These are phyloP conservation scores for Fistulifera pelliculosa DNA, from an alignment of 108 stramenopile genomes.

Conservation along the genomic window DNA sequence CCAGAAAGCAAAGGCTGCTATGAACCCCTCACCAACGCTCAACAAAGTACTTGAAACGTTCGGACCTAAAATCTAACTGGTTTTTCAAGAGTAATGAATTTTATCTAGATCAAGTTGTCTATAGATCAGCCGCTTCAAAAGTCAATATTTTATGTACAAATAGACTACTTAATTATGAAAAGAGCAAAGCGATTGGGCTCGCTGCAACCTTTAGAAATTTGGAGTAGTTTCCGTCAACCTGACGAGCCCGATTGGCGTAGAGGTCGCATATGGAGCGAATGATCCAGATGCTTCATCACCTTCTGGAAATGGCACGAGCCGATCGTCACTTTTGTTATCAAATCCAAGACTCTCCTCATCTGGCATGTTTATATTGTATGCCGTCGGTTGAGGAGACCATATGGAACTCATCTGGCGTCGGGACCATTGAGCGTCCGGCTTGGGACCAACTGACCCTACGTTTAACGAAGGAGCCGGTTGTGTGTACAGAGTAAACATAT, in stretches of 20 bases:
- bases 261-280: constrained; percentile 16
- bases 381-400: constrained; percentile 80
- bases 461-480: constrained; percentile 47
- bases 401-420: constrained; percentile 81
- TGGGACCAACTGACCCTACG: constrained; percentile 56
- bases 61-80: constrained; percentile 9
- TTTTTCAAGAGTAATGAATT: neutral
- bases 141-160: no score
- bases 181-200: no score
- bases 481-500: constrained; percentile 49
- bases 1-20: constrained; percentile 60
- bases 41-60: constrained; percentile 39
- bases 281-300: constrained; percentile 39
- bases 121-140: neutral
- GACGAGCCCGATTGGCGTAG: no score
- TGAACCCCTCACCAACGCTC: constrained; percentile 79
- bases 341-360: constrained; percentile 1
- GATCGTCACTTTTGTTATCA: neutral
- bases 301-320: constrained; percentile 29
- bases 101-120: neutral
- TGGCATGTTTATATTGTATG: constrained; percentile 38
- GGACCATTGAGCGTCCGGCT: constrained; percentile 68
- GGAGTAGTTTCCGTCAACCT: no score
- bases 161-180: no score
- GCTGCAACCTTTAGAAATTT: no score